These are phyloP conservation scores for Stentor roeselii DNA, from an alignment of 73 alveolate species.

Conservation along the genomic window DNA sequence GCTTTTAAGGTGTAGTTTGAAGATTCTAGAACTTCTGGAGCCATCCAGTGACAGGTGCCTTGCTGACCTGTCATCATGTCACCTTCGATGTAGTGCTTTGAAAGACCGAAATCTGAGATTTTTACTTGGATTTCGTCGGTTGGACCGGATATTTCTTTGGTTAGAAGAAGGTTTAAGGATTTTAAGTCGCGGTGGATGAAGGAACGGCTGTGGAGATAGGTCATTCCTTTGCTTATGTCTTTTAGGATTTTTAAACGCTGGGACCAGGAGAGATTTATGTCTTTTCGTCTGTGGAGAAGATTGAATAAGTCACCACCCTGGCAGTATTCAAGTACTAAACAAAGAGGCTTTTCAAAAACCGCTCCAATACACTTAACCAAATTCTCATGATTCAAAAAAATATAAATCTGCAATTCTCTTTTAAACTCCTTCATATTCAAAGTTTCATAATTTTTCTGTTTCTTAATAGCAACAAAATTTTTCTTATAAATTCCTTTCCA, in stretches of 20 bases:
- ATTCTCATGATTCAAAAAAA: constrained; percentile 40
- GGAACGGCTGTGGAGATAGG: constrained; percentile 52
- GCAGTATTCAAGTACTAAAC: constrained; percentile 61
- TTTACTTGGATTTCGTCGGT: constrained; percentile 63
- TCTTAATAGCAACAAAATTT: constrained; percentile 84
- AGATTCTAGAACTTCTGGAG: constrained; percentile 61
- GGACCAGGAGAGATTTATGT: constrained; percentile 50
- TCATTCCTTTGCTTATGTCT: constrained; percentile 59
- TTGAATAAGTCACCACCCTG: constrained; percentile 59
- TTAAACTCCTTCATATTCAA: constrained; percentile 58
- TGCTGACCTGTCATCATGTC: constrained; percentile 31
- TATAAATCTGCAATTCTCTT: constrained; percentile 74
- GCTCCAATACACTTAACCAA: constrained; percentile 63
- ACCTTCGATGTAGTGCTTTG: constrained; percentile 55
- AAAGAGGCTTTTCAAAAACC: constrained; percentile 41
- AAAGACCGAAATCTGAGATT: constrained; percentile 85
- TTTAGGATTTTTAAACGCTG: constrained; percentile 38
- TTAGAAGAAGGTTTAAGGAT: constrained; percentile 61
- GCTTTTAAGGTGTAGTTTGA: constrained; percentile 42
- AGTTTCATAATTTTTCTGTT: constrained; percentile 40
- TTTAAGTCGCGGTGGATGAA: constrained; percentile 64
- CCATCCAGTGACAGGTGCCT: constrained; percentile 76
- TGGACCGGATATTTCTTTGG: constrained; percentile 47
- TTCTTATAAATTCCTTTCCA: constrained; percentile 74
- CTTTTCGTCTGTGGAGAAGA: constrained; percentile 45